These are phyloP conservation scores for Rhizophagus clarus DNA, from an alignment of 192 early-diverging fungal genomes.

Conservation along the genomic window DNA sequence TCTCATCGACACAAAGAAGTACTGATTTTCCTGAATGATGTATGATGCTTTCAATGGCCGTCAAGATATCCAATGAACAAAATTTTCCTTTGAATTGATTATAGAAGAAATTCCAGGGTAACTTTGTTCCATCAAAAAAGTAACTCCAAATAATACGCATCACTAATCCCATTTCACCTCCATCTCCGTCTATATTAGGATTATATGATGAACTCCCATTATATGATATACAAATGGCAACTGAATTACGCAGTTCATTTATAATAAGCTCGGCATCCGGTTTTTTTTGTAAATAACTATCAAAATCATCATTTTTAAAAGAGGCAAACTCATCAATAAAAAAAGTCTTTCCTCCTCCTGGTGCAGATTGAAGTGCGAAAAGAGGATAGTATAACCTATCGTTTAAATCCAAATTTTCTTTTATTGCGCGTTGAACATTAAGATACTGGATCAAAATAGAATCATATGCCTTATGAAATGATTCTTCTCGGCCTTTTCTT, in stretches of 20 bases:
- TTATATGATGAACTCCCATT: too few relatives aligned
- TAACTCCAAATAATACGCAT: neutral
- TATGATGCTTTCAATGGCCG: neutral
- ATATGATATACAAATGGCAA: too few relatives aligned
- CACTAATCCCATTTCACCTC: too few relatives aligned
- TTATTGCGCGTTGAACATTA: neutral
- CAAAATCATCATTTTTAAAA: neutral
- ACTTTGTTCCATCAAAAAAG: neutral
- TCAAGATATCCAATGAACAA: neutral
- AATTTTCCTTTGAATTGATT: neutral
- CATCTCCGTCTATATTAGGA: too few relatives aligned
- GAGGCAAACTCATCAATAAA: neutral
- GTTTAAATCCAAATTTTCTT: neutral
- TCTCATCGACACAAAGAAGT: neutral
- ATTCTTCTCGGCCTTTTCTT: too few relatives aligned
- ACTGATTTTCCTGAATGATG: neutral
- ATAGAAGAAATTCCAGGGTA: neutral
- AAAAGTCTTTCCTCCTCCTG: too few relatives aligned
- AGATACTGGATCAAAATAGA: neutral
- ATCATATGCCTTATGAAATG: neutral
- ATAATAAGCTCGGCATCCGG: neutral
- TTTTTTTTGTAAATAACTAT: neutral
- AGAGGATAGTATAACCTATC: too few relatives aligned
- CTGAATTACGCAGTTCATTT: too few relatives aligned
- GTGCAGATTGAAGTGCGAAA: too few relatives aligned